Base-by-base conservation (phyloP, 1,284 basidiomycete species). In the Boletus semigastroideus region DNA sequence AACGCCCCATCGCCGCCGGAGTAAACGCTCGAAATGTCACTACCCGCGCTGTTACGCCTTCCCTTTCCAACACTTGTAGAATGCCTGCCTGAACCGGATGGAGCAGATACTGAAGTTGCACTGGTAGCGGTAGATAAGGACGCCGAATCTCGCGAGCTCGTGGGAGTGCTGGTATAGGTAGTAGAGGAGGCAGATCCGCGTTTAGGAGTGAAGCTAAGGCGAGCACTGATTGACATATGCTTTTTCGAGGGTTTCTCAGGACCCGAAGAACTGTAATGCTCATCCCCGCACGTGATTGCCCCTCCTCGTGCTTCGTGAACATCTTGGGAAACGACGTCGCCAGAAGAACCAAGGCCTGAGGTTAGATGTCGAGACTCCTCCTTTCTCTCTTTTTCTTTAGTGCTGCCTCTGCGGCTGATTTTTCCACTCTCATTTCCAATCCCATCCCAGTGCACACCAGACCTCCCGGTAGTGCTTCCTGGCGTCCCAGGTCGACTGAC, bases 141-240 rank as follows among this genome's bases (percentile, higher is more conserved):
- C 10, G 86, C 84, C 4, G 90, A 94, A 69, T 94, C 92, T 56
- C 89, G 80, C 48, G 91, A 93, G 59, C 86, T 88, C 12, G 87
- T 80, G 16, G 81, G 86, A 9, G 89, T 85, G 68, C 84, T 86
- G 11, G 86, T 82, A 69, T 90, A 87, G 45, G 83, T 93, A 25
- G 92, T 90, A 2, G 93, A 95, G 4, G 92, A 94, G 20, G 87
- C 84, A 13, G 94, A 96, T 52, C 88, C 88, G 48, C 92, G 87
- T 71, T 96, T 95, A 27, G 83, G 79, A 22, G 82, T 86, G 68
- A 88, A 85, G 66, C 86, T 90, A 46, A 84, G 76, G 49, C 88
- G 80, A 49, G 80, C 74, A 61, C 76, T 75, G 31, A 77, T 66
- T 12, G 78, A 74, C 39, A 72, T 68, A 40, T 78, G 66, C 69